Base-by-base conservation (phyloP, 352 stramenopile genomes). In the Pythium pyrilobum region DNA sequence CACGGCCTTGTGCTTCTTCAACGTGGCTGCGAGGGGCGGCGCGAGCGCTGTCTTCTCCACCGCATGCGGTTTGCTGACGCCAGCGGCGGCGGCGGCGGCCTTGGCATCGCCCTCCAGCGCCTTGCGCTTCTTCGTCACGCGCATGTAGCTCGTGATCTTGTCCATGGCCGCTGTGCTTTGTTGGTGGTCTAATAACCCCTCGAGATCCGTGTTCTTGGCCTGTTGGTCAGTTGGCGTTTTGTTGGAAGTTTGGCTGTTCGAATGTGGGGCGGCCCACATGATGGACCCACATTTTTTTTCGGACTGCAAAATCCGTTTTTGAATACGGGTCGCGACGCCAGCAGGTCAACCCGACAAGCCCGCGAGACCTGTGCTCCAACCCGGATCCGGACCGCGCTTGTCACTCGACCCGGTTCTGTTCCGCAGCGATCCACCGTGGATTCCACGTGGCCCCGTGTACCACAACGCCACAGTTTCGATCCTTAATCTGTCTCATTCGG, bases 81-180 rank as follows among this genome's bases (percentile, higher is more conserved):
- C 25, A 9, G 27, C 18, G 21, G 23, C 41, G 7, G 51, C 21
- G 13, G 27, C 18, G 21, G 23, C 41, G 7, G 51, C 21, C 33
- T 66, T 66, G 7, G 37, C 24, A n/a, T 38, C 58, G 12, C 67
- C 66, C 21, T 66, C 27, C 42, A 47, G 59, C 36, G 59, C 52
- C 59, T 64, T 75, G 56, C 52, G 65, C 59, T 69, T 66, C 69
- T 87, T 87, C n/a, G 74, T 82, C 31, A 77, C 69, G 56, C 74
- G 77, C 77, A 88, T 84, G 37, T 70, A 86, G 59, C 46, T 77
- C 32, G 72, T 85, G 59, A 88, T 85, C 67, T 83, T 85, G 25
- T 69, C 58, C 77, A 85, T 87, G 28, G 42, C 57, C 3, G 27
- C 12, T 37, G 18, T 18, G 33, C 9, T 38, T n/a, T n/a, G n/a